Conservation (phyloP, 768 basidiomycete genomes). For the Hemileccinum impolitum region DNA sequence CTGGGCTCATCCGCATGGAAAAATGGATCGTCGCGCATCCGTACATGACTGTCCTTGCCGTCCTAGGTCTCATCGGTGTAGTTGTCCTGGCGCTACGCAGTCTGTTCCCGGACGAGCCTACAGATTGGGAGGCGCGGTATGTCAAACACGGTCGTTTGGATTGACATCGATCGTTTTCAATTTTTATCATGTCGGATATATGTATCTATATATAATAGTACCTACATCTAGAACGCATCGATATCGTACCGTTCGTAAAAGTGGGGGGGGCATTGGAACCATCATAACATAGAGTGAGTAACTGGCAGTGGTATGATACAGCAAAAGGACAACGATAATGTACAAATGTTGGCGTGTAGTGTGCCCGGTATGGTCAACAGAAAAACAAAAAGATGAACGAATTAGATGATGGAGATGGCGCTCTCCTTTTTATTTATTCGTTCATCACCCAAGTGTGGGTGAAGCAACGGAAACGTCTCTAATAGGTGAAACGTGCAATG, state of each 20-base stretch:
- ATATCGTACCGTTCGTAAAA: no score
- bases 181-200: neutral
- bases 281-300: neutral
- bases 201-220: neutral
- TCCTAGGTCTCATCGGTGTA: constrained; percentile 8
- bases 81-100: constrained; percentile 13
- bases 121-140: constrained; percentile 3
- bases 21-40: constrained; percentile 17
- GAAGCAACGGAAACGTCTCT: no score
- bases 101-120: constrained; percentile 16
- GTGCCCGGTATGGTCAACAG: neutral
- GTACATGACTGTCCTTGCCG: constrained; percentile 8
- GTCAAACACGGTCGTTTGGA: constrained; percentile 14
- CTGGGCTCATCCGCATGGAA: constrained; percentile 7
- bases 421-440: no score
- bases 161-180: constrained; percentile 3
- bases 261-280: neutral
- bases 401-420: no score
- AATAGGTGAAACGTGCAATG: no score
- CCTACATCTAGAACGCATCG: neutral
- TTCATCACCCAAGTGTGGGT: no score
- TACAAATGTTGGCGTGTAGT: neutral
- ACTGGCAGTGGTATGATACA: constrained; percentile 12
- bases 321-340: neutral
- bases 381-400: no score